Conservation (phyloP, 257 asterid genomes). For the Penstemon barbatus region DNA sequence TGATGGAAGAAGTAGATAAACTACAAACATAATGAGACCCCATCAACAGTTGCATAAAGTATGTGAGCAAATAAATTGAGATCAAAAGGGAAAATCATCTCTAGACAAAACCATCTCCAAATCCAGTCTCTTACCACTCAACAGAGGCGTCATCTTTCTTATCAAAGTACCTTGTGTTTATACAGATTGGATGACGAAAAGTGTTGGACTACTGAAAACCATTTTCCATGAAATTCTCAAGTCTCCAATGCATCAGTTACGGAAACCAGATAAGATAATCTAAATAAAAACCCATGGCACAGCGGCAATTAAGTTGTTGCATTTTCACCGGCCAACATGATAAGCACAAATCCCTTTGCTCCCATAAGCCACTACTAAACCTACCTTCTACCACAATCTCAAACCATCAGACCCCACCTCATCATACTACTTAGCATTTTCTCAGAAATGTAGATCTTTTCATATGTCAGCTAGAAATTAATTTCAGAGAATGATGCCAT, state of each 20-base stretch:
- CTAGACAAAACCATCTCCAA: background rate
- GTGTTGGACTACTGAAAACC: background rate
- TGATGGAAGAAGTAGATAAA: background rate
- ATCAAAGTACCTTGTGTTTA: background rate
- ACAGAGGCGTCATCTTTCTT: background rate
- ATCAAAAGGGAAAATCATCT: conserved; percentile 1
- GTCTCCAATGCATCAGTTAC: background rate
- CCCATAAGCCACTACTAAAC: background rate
- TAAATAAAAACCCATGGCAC: background rate
- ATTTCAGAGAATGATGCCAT: too few species aligned
- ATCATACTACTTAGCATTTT: too few species aligned
- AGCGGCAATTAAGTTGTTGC: background rate
- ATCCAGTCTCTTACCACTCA: background rate
- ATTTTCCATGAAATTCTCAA: conserved; percentile 11
- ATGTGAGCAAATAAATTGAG: background rate
- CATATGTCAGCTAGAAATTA: too few species aligned
- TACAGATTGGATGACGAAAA: background rate
- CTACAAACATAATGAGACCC: background rate
- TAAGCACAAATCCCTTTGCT: background rate
- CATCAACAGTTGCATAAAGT: background rate
- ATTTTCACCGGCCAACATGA: background rate
- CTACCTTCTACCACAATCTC: background rate
- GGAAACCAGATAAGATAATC: background rate
- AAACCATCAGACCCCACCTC: background rate
- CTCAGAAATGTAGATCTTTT: too few species aligned